phyloP scores from a whole-genome alignment of 1,284 basidiomycete species.

The Malassezia sympodialis region DNA sequence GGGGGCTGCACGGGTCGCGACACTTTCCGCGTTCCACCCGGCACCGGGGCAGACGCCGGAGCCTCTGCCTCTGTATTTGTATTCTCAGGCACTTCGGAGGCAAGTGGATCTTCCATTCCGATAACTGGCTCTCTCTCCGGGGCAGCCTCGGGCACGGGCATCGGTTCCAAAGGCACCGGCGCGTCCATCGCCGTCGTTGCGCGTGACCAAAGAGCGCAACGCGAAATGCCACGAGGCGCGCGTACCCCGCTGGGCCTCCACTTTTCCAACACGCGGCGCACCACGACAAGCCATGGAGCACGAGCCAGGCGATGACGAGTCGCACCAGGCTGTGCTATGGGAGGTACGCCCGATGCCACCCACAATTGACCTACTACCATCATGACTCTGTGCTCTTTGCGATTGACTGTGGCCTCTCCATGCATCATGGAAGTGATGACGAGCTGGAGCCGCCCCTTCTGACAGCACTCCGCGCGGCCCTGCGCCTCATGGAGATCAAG shows the following conservation, averaged over 20 bases:
- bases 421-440: constrained; percentile 55
- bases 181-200: constrained; percentile 6
- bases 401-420: constrained; percentile 80
- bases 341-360: constrained; percentile 1
- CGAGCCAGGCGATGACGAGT: not conserved
- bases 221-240: constrained; percentile 4
- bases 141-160: not conserved
- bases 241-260: not conserved
- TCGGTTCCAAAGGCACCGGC: not conserved
- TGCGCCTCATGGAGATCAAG: constrained; percentile 77
- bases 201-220: constrained; percentile 1
- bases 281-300: not conserved
- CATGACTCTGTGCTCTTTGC: constrained; percentile 59
- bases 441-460: constrained; percentile 48
- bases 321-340: constrained; percentile 12
- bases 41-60: not conserved
- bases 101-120: not conserved
- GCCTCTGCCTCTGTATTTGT: not conserved
- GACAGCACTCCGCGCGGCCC: constrained; percentile 66
- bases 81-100: not conserved
- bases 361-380: constrained; percentile 5
- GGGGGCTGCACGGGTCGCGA: constrained; percentile 2
- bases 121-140: not conserved
- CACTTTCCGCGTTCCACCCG: not conserved
- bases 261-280: not conserved